phyloP scores from a whole-genome alignment of 23 red algal species.

The Gracilariopsis chorda region DNA sequence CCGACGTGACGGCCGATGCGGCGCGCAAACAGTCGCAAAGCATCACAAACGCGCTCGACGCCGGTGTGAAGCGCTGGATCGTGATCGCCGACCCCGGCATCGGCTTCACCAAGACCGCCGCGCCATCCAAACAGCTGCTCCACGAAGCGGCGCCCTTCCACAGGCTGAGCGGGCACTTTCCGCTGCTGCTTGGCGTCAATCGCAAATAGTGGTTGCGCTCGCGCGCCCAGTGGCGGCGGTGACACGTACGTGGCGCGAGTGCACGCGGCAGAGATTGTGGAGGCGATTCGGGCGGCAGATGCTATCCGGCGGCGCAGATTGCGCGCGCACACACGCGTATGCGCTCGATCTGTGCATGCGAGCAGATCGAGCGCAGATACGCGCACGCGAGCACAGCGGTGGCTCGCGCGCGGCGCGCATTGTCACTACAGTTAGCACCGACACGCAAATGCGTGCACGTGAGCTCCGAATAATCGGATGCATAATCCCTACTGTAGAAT shows the following conservation, averaged over 20 bases:
- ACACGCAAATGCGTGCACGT: too few relatives aligned
- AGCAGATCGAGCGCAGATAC: too few relatives aligned
- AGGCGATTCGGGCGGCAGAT: conserved; percentile 49
- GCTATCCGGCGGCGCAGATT: background rate
- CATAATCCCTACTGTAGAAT: too few relatives aligned
- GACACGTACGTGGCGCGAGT: conserved; percentile 84
- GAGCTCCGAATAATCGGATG: too few relatives aligned
- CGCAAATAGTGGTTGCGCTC: background rate
- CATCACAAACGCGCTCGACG: conserved; percentile 16
- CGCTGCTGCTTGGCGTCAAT: conserved; percentile 22
- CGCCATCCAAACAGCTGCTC: conserved; percentile 43
- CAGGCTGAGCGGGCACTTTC: background rate
- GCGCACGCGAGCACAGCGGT: too few relatives aligned
- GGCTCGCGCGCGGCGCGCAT: too few relatives aligned
- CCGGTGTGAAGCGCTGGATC: conserved; percentile 65
- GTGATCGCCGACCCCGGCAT: conserved; percentile 80
- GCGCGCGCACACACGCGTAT: conserved; percentile 40
- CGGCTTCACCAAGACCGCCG: conserved; percentile 81
- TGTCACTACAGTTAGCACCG: too few relatives aligned
- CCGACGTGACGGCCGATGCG: background rate
- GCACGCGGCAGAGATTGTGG: conserved; percentile 61
- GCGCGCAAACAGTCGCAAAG: too few relatives aligned
- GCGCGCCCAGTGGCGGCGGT: too few relatives aligned
- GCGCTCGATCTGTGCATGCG: too few relatives aligned
- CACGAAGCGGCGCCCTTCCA: conserved; percentile 1